Evolutionary conservation across 257 asterid species (phyloP).

Genomic region (Scutellaria minor): DNA sequence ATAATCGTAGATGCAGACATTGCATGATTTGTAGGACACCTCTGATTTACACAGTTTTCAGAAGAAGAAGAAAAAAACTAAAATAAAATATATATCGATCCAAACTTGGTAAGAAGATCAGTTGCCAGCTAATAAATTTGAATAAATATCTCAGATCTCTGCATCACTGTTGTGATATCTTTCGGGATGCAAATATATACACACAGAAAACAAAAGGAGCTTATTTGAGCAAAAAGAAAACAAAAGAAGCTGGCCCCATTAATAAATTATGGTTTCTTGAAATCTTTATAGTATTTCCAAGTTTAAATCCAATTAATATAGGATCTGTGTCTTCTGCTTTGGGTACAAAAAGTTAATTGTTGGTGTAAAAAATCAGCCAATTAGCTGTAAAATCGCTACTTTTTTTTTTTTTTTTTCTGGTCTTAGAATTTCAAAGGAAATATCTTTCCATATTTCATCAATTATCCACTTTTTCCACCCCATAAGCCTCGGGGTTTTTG

Average conservation of each 20-base stretch:
- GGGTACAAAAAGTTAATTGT: conserved; percentile 29
- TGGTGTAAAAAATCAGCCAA: conserved; percentile 18
- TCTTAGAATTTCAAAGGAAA: background rate
- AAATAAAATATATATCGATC: conserved; percentile 22
- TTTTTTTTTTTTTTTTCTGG: background rate
- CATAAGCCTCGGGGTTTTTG: conserved; percentile 32
- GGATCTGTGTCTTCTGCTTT: conserved; percentile 38
- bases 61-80: background rate
- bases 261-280: conserved; percentile 19
- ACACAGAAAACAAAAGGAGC: conserved; percentile 4
- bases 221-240: background rate
- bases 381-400: conserved; percentile 37
- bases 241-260: conserved; percentile 28
- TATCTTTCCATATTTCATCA: conserved; percentile 35
- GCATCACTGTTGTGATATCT: background rate
- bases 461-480: conserved; percentile 20
- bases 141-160: conserved; percentile 28
- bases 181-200: background rate
- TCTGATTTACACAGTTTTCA: background rate
- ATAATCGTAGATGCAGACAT: background rate
- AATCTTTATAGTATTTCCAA: background rate
- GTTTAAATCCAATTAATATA: conserved; percentile 15
- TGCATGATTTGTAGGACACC: conserved; percentile 3
- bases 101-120: conserved; percentile 14
- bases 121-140: background rate